Conservation (phyloP, 495 filamentous ascomycete species). For the Glonium stellatum region DNA sequence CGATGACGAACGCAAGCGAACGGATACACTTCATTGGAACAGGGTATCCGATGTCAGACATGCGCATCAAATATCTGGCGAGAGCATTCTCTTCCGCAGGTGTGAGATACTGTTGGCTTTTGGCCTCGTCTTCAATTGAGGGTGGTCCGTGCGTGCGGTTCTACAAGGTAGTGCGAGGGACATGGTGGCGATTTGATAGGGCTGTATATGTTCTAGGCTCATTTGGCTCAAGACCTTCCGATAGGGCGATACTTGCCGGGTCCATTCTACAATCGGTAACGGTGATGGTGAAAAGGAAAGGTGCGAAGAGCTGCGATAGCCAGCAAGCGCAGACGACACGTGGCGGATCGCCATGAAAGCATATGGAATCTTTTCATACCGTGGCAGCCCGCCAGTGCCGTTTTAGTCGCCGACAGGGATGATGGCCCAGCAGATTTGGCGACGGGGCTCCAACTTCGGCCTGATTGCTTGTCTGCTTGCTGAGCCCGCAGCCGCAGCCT, state of each 20-base stretch:
- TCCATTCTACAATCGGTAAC: too few relatives aligned
- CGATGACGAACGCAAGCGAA: constrained; percentile 15
- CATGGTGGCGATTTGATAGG: constrained; percentile 9
- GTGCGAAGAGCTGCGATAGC: too few relatives aligned
- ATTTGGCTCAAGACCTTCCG: constrained; percentile 11
- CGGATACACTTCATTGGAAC: constrained; percentile 20
- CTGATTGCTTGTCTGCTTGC: neutral
- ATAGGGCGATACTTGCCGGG: constrained; percentile 20
- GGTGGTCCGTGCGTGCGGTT: constrained; percentile 17
- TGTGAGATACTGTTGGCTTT: constrained; percentile 20
- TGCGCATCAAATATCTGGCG: constrained; percentile 17
- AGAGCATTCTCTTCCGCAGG: constrained; percentile 22
- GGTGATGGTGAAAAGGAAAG: too few relatives aligned
- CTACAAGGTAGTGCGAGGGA: constrained; percentile 18
- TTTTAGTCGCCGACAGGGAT: neutral
- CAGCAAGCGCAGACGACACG: too few relatives aligned
- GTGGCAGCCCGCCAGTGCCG: too few relatives aligned
- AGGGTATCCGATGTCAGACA: constrained; percentile 16
- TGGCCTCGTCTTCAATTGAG: constrained; percentile 17
- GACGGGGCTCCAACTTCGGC: neutral
- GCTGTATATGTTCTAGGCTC: constrained; percentile 13
- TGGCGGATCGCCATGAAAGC: too few relatives aligned
- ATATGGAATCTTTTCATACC: too few relatives aligned
- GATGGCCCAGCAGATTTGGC: neutral
- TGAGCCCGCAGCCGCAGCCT: neutral